Evolutionary conservation across 768 basidiomycete species (phyloP).

Genomic region (Paxillus rubicundulus): DNA sequence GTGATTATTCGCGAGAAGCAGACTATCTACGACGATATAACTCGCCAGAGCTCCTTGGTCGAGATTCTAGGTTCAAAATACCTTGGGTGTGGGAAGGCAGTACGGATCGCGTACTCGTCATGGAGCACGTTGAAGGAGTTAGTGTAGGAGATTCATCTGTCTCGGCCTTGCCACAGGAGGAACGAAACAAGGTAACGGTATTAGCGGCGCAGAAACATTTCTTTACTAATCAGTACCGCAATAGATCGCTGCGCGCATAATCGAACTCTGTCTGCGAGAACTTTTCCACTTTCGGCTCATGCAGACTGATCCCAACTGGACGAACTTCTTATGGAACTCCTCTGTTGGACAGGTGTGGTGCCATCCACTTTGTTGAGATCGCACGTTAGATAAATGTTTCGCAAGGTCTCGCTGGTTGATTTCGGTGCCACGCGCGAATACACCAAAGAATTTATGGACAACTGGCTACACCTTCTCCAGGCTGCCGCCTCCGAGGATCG

Average conservation of each 20-base stretch:
- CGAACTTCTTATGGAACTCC: slow-evolving; percentile 90
- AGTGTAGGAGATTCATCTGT: slow-evolving; percentile 70
- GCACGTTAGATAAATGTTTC: neutral
- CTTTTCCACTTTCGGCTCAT: slow-evolving; percentile 88
- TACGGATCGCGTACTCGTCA: slow-evolving; percentile 82
- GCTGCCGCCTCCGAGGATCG: slow-evolving; percentile 73
- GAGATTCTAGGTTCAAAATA: slow-evolving; percentile 70
- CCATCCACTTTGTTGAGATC: neutral
- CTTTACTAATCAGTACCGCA: neutral
- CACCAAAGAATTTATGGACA: slow-evolving; percentile 80
- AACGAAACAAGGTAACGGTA: slow-evolving; percentile 68
- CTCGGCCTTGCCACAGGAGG: slow-evolving; percentile 54
- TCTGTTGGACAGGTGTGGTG: slow-evolving; percentile 53
- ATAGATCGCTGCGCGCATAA: slow-evolving; percentile 80
- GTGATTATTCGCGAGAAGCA: slow-evolving; percentile 86
- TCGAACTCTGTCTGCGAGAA: slow-evolving; percentile 86
- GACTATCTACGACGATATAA: slow-evolving; percentile 62
- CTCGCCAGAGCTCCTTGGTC: slow-evolving; percentile 46
- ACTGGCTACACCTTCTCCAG: slow-evolving; percentile 80
- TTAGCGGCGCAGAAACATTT: neutral
- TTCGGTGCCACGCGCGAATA: slow-evolving; percentile 95
- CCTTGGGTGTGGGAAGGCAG: slow-evolving; percentile 86
- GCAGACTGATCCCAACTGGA: slow-evolving; percentile 99
- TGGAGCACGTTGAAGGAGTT: slow-evolving; percentile 79
- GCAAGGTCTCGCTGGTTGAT: slow-evolving; percentile 83